Evolutionary conservation across 2,329 filamentous ascomycete species (phyloP).

Genomic region (Lachnellula cervina): DNA sequence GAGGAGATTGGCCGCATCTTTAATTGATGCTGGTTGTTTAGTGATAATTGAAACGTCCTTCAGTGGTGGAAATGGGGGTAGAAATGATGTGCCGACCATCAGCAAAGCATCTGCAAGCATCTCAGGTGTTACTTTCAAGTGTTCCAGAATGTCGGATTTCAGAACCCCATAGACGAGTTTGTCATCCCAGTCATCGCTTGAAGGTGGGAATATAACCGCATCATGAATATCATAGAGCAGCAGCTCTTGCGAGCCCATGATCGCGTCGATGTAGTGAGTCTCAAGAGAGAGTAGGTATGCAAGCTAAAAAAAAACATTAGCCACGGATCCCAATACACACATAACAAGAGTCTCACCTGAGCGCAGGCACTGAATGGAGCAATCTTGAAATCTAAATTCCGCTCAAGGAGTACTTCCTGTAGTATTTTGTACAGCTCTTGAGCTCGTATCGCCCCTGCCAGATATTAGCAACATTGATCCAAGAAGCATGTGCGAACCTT

Average conservation of each 20-base stretch:
- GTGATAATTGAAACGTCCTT: constrained; percentile 52
- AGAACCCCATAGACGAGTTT: constrained; percentile 58
- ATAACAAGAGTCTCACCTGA: constrained; percentile 54
- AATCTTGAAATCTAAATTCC: constrained; percentile 70
- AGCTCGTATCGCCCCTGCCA: constrained; percentile 62
- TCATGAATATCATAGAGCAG: constrained; percentile 82
- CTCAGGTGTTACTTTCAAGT: constrained; percentile 60
- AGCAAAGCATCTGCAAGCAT: constrained; percentile 81
- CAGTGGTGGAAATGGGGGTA: constrained; percentile 74
- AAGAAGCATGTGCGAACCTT: constrained; percentile 25
- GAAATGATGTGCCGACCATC: constrained; percentile 75
- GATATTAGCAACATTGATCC: constrained; percentile 26
- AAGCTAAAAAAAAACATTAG: constrained; percentile 47
- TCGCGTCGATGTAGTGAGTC: constrained; percentile 64
- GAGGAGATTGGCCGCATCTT: constrained; percentile 74
- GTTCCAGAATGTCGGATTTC: constrained; percentile 66
- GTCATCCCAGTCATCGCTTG: constrained; percentile 59
- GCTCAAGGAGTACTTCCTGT: constrained; percentile 65
- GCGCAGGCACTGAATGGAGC: constrained; percentile 84
- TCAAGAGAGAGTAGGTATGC: constrained; percentile 70
- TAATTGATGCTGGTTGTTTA: constrained; percentile 53
- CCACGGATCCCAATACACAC: not conserved
- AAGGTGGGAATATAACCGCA: constrained; percentile 64
- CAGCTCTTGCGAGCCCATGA: constrained; percentile 80
- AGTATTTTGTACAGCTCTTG: constrained; percentile 73